Conservation (phyloP, 768 basidiomycete genomes). For the Sporobolomyces pararoseus region DNA sequence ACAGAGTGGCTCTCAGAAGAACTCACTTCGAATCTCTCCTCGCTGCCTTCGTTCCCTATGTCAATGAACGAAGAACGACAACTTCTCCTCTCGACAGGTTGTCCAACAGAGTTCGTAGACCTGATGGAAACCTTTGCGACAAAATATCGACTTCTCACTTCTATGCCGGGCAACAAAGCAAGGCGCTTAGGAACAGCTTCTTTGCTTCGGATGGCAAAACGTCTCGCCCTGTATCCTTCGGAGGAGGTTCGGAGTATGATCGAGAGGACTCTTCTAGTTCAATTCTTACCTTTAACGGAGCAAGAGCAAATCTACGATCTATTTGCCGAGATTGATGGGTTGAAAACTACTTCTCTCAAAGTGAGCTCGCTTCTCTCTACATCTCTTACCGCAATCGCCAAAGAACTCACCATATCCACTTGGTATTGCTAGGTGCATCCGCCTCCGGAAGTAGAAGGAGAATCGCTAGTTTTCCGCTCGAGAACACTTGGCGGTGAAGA, state of each 20-base stretch:
- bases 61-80: constrained; percentile 14
- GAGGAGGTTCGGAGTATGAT: constrained; percentile 17
- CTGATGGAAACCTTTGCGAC: constrained; percentile 26
- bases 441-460: background rate
- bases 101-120: constrained; percentile 16
- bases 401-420: too few species aligned
- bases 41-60: constrained; percentile 32
- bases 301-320: constrained; percentile 4
- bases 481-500: background rate
- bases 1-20: constrained; percentile 36
- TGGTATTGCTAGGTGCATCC: constrained; percentile 17
- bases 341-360: background rate
- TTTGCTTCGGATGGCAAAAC: constrained; percentile 23
- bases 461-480: constrained; percentile 13
- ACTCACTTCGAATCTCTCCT: constrained; percentile 22
- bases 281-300: constrained; percentile 33
- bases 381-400: background rate
- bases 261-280: constrained; percentile 23
- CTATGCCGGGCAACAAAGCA: constrained; percentile 17
- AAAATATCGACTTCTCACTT: constrained; percentile 8
- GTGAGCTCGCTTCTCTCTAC: background rate
- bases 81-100: constrained; percentile 29
- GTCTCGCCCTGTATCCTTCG: constrained; percentile 15
- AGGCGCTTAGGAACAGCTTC: constrained; percentile 24
- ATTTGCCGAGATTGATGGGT: constrained; percentile 2